Base-by-base conservation (phyloP, 768 basidiomycete genomes). In the Auricularia auricula-judae region DNA sequence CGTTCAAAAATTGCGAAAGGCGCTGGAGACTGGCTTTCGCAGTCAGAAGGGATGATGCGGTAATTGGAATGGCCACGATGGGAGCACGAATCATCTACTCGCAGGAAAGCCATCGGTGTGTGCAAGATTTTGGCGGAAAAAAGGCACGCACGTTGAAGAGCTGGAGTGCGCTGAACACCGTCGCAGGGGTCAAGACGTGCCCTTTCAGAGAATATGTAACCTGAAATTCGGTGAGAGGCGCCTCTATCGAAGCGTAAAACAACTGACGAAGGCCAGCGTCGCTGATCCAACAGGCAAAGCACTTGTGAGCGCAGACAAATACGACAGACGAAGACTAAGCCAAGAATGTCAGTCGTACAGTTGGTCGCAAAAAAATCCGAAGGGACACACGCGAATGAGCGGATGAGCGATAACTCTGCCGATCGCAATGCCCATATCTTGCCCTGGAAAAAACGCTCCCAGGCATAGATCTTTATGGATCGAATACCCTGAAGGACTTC, bases 401-500 rank as follows among this genome's bases (percentile, higher is more conserved):
- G 66, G 34, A 73, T 64, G 36, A 44, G 63, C 16, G n/a, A 35
- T 16, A 71, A 35, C 62, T 71, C 70, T 12, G 56, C 44, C 51
- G 59, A 68, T 23, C 82, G 71, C 62, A 81, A 70, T 1, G 68
- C 70, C 36, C 75, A 74, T 29, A 83, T 79, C 63, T 78, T 76
- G 36, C 75, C 69, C 2, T 72, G 71, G 67, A 82, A 85, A 65
- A 83, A 83, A 12, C 66, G 64, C 69, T 86, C 85, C 81, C 84
- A 87, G 0, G 82, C 82, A 69, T 84, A 87, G 33, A 80, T 74
- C 72, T 88, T 88, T 69, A 88, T 79, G 4, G 86, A 76, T 3
- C 87, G 80, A 63, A 88, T 86, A 43, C 84, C 84, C 71, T 86
- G 84, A 14, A 91, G 73, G 1, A 81, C 80, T 73, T 89, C 89